phyloP scores from a whole-genome alignment of 176 grass and related monocot species.

The Poa annua region DNA sequence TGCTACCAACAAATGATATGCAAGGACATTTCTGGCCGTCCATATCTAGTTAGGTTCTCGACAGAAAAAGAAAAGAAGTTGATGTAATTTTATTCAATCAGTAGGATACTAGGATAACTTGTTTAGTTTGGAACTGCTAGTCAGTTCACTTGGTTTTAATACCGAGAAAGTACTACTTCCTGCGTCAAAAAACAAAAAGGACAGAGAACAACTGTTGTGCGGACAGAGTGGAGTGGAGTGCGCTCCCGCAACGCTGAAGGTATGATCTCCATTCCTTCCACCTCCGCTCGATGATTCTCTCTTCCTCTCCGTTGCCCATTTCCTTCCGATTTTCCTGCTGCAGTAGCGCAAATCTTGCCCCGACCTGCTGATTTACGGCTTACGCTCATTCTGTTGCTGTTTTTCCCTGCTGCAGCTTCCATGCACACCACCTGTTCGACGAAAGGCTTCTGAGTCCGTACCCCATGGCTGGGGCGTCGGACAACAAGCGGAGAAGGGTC shows the following conservation, averaged over 20 bases:
- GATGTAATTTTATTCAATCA: too few species aligned
- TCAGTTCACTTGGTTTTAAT: too few species aligned
- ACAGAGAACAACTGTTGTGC: background rate
- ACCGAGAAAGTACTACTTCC: background rate
- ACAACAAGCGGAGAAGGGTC: background rate
- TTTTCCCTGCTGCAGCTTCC: background rate
- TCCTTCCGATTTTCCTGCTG: background rate
- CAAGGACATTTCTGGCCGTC: too few species aligned
- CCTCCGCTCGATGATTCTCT: background rate
- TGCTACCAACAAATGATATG: too few species aligned
- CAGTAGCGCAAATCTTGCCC: background rate
- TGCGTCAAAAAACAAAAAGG: too few species aligned
- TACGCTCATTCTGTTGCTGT: too few species aligned
- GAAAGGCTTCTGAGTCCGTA: background rate
- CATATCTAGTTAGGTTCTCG: too few species aligned
- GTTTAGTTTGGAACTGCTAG: too few species aligned
- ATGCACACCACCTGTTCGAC: constrained; percentile 35
- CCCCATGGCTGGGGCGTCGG: background rate
- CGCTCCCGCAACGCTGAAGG: background rate
- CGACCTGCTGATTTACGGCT: background rate
- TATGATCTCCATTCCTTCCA: background rate
- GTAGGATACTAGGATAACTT: too few species aligned
- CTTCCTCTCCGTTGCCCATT: background rate
- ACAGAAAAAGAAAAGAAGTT: too few species aligned
- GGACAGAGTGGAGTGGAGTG: background rate